Base-by-base conservation (phyloP, 2,329 filamentous ascomycete species). In the Elsinoe ampelina region DNA sequence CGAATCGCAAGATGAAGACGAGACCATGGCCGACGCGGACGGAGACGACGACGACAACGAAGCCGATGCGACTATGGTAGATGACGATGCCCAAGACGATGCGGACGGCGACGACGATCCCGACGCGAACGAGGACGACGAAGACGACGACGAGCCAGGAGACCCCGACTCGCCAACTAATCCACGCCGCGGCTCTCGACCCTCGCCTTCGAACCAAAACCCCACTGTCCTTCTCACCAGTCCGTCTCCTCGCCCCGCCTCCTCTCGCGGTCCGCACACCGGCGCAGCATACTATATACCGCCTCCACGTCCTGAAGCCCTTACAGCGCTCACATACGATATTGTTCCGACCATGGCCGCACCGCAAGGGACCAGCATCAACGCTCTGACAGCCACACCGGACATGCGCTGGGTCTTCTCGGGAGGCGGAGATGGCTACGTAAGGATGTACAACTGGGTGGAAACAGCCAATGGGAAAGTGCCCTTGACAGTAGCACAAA, bases 271-370 rank as follows among this genome's bases (percentile, higher is more conserved):
- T 30, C 26, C 26, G 5, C 26, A 30, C 63, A 13, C 66, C 62
- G 39, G 56, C 54, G 54, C 60, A 6, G 62, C 61, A 12, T 66
- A 66, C 6, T 63, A 67, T 38, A 60, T 63, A 61, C 68, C 68
- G 8, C 59, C 61, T 6, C 78, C 90, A n/a, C 82, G 87, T 0
- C 78, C 84, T 10, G 90, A 95, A 66, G 87, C 84, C n/a, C 74
- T 95, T 51, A 85, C 80, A 1, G 92, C 93, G 12, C 75, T 79
- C 39, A 81, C 86, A 1, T 98, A 97, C 75, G 93, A 98, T 68
- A 95, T 98, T 59, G 86, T 95, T 1, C 93, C 93, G 1, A 97
- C 93, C 19, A 97, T 97, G 74, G 93, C 93, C 1, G 93, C 93
- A 2, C 93, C 93, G 1, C 91, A 96, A 70, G 87, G 89, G 60